A percentile compares a stretch with the other conserved stretches of the same genome.
phyloP scores from a whole-genome alignment of 768 basidiomycete species.

The Tylopilus sp. region DNA sequence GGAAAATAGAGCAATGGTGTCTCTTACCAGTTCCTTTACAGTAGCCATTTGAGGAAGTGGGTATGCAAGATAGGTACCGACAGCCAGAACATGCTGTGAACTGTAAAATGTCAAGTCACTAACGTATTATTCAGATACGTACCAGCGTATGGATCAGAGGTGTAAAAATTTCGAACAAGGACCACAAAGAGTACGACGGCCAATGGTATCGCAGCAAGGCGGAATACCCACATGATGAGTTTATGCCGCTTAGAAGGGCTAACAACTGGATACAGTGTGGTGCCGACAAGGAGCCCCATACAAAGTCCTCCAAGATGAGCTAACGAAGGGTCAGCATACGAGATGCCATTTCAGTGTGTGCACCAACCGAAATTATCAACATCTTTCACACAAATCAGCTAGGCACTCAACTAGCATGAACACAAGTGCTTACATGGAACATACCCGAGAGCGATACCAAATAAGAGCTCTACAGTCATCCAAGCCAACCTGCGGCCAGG shows the following conservation, averaged over 20 bases:
- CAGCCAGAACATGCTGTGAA: slow-evolving; percentile 77
- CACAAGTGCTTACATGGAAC: slow-evolving; percentile 62
- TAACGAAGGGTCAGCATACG: slow-evolving; percentile 24
- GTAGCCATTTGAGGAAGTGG: slow-evolving; percentile 65
- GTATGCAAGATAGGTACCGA: slow-evolving; percentile 87
- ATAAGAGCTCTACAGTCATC: slow-evolving; percentile 81
- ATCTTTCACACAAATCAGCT: slow-evolving; percentile 38
- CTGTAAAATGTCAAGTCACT: background rate
- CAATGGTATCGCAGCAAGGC: slow-evolving; percentile 70
- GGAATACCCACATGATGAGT: slow-evolving; percentile 66
- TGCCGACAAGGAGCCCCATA: slow-evolving; percentile 80
- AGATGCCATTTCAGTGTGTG: background rate
- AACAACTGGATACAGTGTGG: slow-evolving; percentile 86
- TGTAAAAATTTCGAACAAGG: slow-evolving; percentile 87
- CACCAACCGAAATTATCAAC: slow-evolving; percentile 86
- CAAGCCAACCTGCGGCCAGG: slow-evolving; percentile 79
- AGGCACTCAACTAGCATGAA: background rate
- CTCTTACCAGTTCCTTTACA: slow-evolving; percentile 49
- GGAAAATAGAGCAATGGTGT: background rate
- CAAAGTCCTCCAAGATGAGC: slow-evolving; percentile 87
- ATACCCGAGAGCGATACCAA: slow-evolving; percentile 83
- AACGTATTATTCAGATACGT: slow-evolving; percentile 21
- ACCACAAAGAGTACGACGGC: slow-evolving; percentile 79
- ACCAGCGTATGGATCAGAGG: slow-evolving; percentile 81
- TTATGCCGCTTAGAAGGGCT: slow-evolving; percentile 73